Base-by-base conservation (phyloP, 805 yeast genomes). In the Metschnikowia kofuensis region DNA sequence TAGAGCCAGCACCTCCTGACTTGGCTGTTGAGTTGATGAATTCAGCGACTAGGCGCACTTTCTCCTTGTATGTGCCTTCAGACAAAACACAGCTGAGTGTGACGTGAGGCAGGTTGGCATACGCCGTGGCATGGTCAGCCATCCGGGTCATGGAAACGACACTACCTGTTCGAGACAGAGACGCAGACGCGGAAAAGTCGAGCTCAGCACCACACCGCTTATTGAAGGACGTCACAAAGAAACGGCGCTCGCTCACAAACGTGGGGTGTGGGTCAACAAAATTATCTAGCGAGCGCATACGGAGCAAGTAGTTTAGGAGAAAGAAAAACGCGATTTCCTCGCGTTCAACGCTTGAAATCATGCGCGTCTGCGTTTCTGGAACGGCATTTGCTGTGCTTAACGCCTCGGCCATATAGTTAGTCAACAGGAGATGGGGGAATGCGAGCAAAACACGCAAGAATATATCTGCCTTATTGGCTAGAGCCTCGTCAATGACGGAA, bases 61-160 rank as follows among this genome's bases (percentile, higher is more conserved):
- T 51, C 29, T 56, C 60, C 38, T 54, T 56, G 44, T 56, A 56
- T 2, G 57, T 46, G 29, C 60, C 60, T 31, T 54, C 55, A 4
- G 45, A 35, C 4, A 56, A 35, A 2, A 56, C 50, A 31, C 54
- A 35, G 38, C 58, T 51, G 26, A 56, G 32, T 4, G 49, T 49
- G 7, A 38, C 35, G 26, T 41, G 30, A 9, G 49, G 14, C 35
- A 31, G 43, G 12, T 32, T 8, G 4, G 26, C 31, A 29, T 37
- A 8, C 31, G 16, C 26, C 11, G 10, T 12, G 9, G 44, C 26
- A 16, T 26, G 32, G 11, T 45, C 48, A 6, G 39, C 47, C 6
- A 21, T 16, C 21, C 45, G 44, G 16, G 43, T 47, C 43, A 56
- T 47, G 9, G 55, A 52, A 2, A 55, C 57, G 29, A 43, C 48